Conservation (phyloP, 2,329 filamentous ascomycete genomes). For the Aschersonia sp. region DNA sequence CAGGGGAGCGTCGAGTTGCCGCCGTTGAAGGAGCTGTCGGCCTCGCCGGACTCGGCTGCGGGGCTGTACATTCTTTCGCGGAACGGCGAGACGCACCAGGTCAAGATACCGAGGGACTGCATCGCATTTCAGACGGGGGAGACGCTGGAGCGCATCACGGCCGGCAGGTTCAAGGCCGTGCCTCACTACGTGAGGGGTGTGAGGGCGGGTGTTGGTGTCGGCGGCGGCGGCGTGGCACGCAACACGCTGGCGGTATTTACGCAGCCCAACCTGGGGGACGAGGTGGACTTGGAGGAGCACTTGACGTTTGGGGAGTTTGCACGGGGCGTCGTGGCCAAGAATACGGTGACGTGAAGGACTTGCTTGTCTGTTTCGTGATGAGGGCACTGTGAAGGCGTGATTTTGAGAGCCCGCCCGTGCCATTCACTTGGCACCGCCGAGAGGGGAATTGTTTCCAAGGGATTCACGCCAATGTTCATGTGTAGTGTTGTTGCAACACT, state of each 20-base stretch:
- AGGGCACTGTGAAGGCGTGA: too few relatives aligned
- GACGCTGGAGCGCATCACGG: slow-evolving; percentile 77
- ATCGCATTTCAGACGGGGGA: slow-evolving; percentile 95
- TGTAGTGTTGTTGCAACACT: too few relatives aligned
- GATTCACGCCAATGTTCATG: too few relatives aligned
- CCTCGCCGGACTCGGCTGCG: slow-evolving; percentile 68
- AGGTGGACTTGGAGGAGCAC: slow-evolving; percentile 53
- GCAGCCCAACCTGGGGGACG: slow-evolving; percentile 79
- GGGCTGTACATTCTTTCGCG: slow-evolving; percentile 92
- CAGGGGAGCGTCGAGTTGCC: slow-evolving; percentile 19
- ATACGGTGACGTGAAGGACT: slow-evolving; percentile 29
- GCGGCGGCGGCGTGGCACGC: slow-evolving; percentile 44
- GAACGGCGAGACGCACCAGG: slow-evolving; percentile 70
- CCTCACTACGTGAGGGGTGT: slow-evolving; percentile 88
- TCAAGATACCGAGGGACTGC: slow-evolving; percentile 80
- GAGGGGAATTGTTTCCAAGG: too few relatives aligned
- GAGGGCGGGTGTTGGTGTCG: slow-evolving; percentile 28
- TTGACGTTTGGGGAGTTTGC: slow-evolving; percentile 68
- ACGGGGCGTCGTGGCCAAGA: slow-evolving; percentile 42
- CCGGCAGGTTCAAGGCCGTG: slow-evolving; percentile 84
- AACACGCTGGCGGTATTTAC: slow-evolving; percentile 96
- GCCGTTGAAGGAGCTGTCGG: slow-evolving; percentile 53
- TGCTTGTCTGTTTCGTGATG: too few relatives aligned
- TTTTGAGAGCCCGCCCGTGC: too few relatives aligned
- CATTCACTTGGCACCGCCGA: too few relatives aligned